A percentile compares a stretch with the other conserved stretches of the same genome.
Evolutionary conservation across 192 early-diverging fungal genomes (phyloP).

Genomic region (Backusella circina): DNA sequence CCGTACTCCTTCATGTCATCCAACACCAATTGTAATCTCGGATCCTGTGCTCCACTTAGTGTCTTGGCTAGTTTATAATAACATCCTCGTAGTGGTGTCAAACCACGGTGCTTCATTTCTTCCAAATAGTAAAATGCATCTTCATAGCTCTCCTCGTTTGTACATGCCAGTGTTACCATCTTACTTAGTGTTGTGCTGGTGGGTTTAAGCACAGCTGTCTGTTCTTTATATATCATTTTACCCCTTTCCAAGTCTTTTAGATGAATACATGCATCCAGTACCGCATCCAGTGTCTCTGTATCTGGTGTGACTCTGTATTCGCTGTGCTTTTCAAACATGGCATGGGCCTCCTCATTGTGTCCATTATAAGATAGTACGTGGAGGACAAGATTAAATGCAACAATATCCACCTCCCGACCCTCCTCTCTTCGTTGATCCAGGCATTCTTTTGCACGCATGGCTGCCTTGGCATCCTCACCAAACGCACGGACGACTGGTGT

Average conservation of each 20-base stretch:
- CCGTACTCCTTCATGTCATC: slow-evolving; percentile 61
- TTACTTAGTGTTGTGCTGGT: slow-evolving; percentile 45
- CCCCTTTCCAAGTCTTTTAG: slow-evolving; percentile 43
- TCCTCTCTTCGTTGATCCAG: slow-evolving; percentile 39
- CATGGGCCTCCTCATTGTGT: slow-evolving; percentile 37
- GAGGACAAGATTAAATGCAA: slow-evolving; percentile 57
- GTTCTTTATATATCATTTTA: slow-evolving; percentile 38
- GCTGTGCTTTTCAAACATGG: slow-evolving; percentile 30
- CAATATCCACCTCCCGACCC: slow-evolving; percentile 40
- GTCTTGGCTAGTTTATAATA: slow-evolving; percentile 55
- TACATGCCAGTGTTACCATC: slow-evolving; percentile 50
- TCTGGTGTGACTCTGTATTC: slow-evolving; percentile 37
- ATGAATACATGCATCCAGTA: slow-evolving; percentile 49
- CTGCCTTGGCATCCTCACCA: slow-evolving; percentile 21
- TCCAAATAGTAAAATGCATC: slow-evolving; percentile 71
- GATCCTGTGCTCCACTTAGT: slow-evolving; percentile 54
- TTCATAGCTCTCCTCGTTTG: slow-evolving; percentile 58
- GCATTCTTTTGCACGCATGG: slow-evolving; percentile 33
- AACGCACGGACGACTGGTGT: slow-evolving; percentile 34
- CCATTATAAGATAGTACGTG: slow-evolving; percentile 37
- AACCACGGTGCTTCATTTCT: slow-evolving; percentile 57
- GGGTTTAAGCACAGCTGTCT: slow-evolving; percentile 40
- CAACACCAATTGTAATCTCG: slow-evolving; percentile 53
- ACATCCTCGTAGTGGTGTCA: slow-evolving; percentile 49
- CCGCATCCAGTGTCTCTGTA: slow-evolving; percentile 47